Evolutionary conservation across 306 rosid genomes (phyloP).

Genomic region (Vigna nakashimae): DNA sequence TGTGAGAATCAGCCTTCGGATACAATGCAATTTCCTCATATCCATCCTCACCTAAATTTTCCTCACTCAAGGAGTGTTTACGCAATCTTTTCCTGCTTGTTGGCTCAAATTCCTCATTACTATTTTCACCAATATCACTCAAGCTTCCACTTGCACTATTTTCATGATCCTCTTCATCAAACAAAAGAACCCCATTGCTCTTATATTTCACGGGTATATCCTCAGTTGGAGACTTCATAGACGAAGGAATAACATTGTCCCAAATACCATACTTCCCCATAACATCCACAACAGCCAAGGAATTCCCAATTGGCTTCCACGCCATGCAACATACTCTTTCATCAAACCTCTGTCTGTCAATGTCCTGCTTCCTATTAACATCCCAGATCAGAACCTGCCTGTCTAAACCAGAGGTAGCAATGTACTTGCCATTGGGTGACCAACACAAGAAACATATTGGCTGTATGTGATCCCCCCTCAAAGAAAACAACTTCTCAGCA

Average conservation of each 20-base stretch:
- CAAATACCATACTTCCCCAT: conserved; percentile 90
- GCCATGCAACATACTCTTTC: conserved; percentile 83
- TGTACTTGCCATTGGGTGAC: conserved; percentile 95
- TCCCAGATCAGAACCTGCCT: conserved; percentile 96
- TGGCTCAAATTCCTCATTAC: conserved; percentile 63
- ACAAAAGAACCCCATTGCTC: conserved; percentile 79
- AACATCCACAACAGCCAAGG: conserved; percentile 82
- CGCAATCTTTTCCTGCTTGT: conserved; percentile 79
- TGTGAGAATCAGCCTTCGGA: conserved; percentile 68
- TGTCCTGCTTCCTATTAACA: conserved; percentile 78
- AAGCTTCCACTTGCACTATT: conserved; percentile 65
- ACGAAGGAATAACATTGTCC: conserved; percentile 90
- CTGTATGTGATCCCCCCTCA: conserved; percentile 84
- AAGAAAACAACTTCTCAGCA: conserved; percentile 79
- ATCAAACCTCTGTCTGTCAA: conserved; percentile 90
- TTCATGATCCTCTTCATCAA: conserved; percentile 81
- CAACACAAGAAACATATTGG: conserved; percentile 88
- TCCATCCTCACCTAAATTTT: conserved; percentile 58
- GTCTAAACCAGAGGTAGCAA: conserved; percentile 89
- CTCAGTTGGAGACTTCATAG: conserved; percentile 93
- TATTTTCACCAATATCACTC: conserved; percentile 85
- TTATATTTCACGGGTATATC: conserved; percentile 71
- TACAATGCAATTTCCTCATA: conserved; percentile 51
- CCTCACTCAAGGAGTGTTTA: conserved; percentile 56
- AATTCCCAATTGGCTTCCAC: conserved; percentile 90